Conservation (phyloP, 129 eudicot species). For the Smallanthus sonchifolius region DNA sequence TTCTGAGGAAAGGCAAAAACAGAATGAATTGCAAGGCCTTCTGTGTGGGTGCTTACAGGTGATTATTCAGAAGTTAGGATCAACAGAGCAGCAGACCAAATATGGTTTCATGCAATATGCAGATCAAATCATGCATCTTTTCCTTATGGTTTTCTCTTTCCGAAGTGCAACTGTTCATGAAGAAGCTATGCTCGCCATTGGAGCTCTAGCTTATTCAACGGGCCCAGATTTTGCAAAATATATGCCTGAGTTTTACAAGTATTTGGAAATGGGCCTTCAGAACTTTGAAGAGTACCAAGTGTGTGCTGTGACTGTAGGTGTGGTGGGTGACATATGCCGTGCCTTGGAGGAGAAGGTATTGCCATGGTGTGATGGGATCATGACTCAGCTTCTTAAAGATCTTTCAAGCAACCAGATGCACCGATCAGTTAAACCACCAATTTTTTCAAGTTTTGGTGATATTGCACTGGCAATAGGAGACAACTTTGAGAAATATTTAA, state of each 20-base stretch:
- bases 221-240: conserved; percentile 79
- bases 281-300: conserved; percentile 96
- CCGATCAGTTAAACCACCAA: conserved; percentile 89
- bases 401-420: conserved; percentile 78
- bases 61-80: conserved; percentile 75
- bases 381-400: conserved; percentile 91
- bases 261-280: conserved; percentile 91
- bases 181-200: conserved; percentile 95
- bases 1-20: conserved; percentile 71
- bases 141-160: conserved; percentile 76
- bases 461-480: conserved; percentile 91
- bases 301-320: conserved; percentile 93
- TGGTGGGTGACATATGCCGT: conserved; percentile 86
- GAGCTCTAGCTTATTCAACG: conserved; percentile 78
- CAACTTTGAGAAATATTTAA: conserved; percentile 83
- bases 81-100: conserved; percentile 63
- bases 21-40: conserved; percentile 80
- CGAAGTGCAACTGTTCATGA: conserved; percentile 91
- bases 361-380: conserved; percentile 92
- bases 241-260: conserved; percentile 83
- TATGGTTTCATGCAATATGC: conserved; percentile 67
- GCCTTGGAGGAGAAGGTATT: conserved; percentile 85
- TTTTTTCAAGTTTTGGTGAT: conserved; percentile 91
- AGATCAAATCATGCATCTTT: conserved; percentile 89
- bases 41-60: conserved; percentile 94